A percentile compares a stretch with the other conserved stretches of the same genome.
These are phyloP conservation scores for Coemansia sp. DNA, from an alignment of 192 early-diverging fungal genomes.

Conservation along the genomic window DNA sequence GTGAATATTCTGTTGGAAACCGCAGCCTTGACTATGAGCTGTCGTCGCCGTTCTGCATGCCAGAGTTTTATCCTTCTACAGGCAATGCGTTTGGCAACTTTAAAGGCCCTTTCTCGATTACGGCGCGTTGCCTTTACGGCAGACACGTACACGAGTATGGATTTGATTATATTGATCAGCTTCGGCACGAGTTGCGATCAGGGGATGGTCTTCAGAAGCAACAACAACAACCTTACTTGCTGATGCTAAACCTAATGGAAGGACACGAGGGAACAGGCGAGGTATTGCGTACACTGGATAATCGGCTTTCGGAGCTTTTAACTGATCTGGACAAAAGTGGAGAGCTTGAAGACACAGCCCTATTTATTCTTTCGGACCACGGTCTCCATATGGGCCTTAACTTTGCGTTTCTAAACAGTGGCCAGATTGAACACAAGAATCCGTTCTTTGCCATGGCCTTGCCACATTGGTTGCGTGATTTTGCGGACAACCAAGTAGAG, in stretches of 20 bases:
- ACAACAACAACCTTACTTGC: conserved; percentile 29
- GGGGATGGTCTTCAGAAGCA: not conserved
- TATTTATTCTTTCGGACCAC: conserved; percentile 38
- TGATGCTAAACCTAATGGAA: conserved; percentile 29
- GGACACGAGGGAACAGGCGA: conserved; percentile 52
- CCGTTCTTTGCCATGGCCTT: conserved; percentile 42
- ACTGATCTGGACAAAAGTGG: conserved; percentile 23
- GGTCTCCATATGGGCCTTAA: conserved; percentile 52
- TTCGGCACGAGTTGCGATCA: conserved; percentile 22
- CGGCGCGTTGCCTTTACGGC: conserved; percentile 43
- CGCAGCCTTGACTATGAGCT: conserved; percentile 58
- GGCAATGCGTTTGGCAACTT: conserved; percentile 60
- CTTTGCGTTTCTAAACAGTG: conserved; percentile 44
- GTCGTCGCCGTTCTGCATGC: conserved; percentile 58
- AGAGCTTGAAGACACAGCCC: conserved; percentile 41
- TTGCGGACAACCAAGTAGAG: conserved; percentile 16
- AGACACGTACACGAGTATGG: conserved; percentile 46
- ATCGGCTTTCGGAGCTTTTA: conserved; percentile 21
- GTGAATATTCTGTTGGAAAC: conserved; percentile 38
- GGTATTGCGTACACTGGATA: conserved; percentile 36
- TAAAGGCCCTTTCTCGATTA: conserved; percentile 43
- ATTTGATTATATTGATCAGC: conserved; percentile 46
- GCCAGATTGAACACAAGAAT: conserved; percentile 50
- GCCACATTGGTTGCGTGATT: conserved; percentile 39
- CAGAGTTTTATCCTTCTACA: conserved; percentile 49